Percentiles rank a stretch among this genome's conserved stretches.
Evolutionary conservation across 2,329 filamentous ascomycete genomes (phyloP).

Genomic region (Rasamsonia emersonii): DNA sequence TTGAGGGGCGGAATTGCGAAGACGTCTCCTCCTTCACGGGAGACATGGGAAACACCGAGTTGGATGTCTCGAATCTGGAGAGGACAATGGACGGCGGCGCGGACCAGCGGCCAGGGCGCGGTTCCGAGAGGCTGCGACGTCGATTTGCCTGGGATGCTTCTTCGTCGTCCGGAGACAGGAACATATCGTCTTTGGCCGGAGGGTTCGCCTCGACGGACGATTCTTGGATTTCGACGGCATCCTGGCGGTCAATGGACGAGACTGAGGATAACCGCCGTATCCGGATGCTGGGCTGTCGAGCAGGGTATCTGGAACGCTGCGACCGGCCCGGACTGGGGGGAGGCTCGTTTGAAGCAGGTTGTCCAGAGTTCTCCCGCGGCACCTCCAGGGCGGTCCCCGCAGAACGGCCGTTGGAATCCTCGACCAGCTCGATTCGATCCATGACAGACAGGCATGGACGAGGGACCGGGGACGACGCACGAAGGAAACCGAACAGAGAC

Average conservation of each 20-base stretch:
- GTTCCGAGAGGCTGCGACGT: conserved; percentile 35
- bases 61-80: conserved; percentile 14
- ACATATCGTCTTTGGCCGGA: conserved; percentile 1
- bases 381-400: conserved; percentile 2
- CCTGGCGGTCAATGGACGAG: conserved; percentile 5
- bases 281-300: conserved; percentile 13
- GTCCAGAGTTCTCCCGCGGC: conserved; percentile 5
- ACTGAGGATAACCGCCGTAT: conserved; percentile 11
- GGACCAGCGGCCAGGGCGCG: conserved; percentile 26
- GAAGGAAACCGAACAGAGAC: background rate
- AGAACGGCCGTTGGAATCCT: conserved; percentile 13
- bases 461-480: background rate
- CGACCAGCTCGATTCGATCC: conserved; percentile 31
- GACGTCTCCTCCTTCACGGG: conserved; percentile 26
- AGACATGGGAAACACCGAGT: conserved; percentile 17
- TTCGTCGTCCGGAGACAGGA: conserved; percentile 15
- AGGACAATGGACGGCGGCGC: conserved; percentile 15
- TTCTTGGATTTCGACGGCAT: background rate
- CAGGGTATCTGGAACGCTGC: conserved; percentile 1
- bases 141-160: conserved; percentile 21
- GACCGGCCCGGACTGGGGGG: conserved; percentile 1
- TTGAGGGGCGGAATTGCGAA: conserved; percentile 11
- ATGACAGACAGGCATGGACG: conserved; percentile 13
- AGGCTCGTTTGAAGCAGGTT: background rate
- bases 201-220: background rate